Evolutionary conservation across 179 eudicot species (phyloP).

Genomic region (Pouteria campechiana): DNA sequence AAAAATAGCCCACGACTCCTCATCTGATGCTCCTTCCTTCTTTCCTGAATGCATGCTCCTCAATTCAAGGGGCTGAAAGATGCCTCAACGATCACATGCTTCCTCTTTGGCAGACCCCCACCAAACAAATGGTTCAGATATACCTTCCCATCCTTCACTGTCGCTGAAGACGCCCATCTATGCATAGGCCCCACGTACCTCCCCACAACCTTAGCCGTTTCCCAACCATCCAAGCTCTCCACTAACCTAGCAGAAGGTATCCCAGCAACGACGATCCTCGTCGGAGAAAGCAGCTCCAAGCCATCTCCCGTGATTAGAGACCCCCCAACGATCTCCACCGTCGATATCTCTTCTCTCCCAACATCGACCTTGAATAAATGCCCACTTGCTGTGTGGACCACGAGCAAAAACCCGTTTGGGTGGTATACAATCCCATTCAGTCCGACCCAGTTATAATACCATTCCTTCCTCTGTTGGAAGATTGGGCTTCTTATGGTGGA

Average conservation of each 20-base stretch:
- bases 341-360: slow-evolving; percentile 22
- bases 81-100: slow-evolving; percentile 71
- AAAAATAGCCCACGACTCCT: too few relatives aligned
- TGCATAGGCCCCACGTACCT: slow-evolving; percentile 38
- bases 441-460: slow-evolving; percentile 59
- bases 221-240: slow-evolving; percentile 71
- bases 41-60: too few relatives aligned
- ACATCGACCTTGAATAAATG: slow-evolving; percentile 47
- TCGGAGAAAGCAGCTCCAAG: slow-evolving; percentile 56
- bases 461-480: slow-evolving; percentile 47
- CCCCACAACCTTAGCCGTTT: slow-evolving; percentile 40
- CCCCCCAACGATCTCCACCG: slow-evolving; percentile 32
- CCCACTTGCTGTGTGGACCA: slow-evolving; percentile 60
- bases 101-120: slow-evolving; percentile 70
- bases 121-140: slow-evolving; percentile 67
- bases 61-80: too few relatives aligned
- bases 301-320: slow-evolving; percentile 62
- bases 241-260: slow-evolving; percentile 42
- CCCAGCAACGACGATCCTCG: slow-evolving; percentile 64
- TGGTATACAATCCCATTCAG: slow-evolving; percentile 86
- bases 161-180: slow-evolving; percentile 50
- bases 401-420: slow-evolving; percentile 68
- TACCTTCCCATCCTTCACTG: slow-evolving; percentile 72
- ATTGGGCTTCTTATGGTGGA: slow-evolving; percentile 50
- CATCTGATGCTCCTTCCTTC: too few relatives aligned